These are phyloP conservation scores for Tricholoma bakamatsutake DNA, from an alignment of 768 basidiomycete species.

Conservation along the genomic window DNA sequence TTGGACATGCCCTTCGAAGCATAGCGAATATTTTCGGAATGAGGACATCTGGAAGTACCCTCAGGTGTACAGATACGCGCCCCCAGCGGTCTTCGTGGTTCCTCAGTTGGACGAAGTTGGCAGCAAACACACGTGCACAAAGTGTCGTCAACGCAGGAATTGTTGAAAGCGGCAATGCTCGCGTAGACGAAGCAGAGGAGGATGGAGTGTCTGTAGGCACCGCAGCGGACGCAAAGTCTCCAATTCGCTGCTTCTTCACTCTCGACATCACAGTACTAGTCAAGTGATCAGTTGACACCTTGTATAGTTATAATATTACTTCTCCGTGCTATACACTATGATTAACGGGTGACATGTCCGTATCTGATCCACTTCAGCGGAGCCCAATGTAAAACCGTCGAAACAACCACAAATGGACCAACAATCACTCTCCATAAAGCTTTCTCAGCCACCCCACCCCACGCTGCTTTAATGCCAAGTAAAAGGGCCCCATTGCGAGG, in stretches of 20 bases:
- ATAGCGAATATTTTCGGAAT: constrained; percentile 46
- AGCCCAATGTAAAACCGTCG: constrained; percentile 5
- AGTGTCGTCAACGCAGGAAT: constrained; percentile 43
- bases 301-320: no score
- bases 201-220: constrained; percentile 42
- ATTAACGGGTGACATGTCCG: background rate
- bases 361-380: background rate
- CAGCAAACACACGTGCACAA: constrained; percentile 48
- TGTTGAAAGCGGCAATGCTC: constrained; percentile 26
- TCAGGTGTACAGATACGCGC: constrained; percentile 32
- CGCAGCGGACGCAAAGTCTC: constrained; percentile 25
- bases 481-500: constrained; percentile 13
- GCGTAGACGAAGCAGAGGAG: constrained; percentile 45
- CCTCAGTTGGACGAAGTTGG: constrained; percentile 35
- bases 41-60: constrained; percentile 45
- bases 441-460: constrained; percentile 19
- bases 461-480: constrained; percentile 14
- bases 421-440: constrained; percentile 37
- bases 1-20: constrained; percentile 44
- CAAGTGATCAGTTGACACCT: background rate
- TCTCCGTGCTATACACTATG: no score
- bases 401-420: constrained; percentile 31
- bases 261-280: constrained; percentile 10
- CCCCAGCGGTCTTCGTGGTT: constrained; percentile 34
- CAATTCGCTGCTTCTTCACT: constrained; percentile 10